phyloP scores from a whole-genome alignment of 2,329 filamentous ascomycete species.

The Paracoccidioides lutzii region DNA sequence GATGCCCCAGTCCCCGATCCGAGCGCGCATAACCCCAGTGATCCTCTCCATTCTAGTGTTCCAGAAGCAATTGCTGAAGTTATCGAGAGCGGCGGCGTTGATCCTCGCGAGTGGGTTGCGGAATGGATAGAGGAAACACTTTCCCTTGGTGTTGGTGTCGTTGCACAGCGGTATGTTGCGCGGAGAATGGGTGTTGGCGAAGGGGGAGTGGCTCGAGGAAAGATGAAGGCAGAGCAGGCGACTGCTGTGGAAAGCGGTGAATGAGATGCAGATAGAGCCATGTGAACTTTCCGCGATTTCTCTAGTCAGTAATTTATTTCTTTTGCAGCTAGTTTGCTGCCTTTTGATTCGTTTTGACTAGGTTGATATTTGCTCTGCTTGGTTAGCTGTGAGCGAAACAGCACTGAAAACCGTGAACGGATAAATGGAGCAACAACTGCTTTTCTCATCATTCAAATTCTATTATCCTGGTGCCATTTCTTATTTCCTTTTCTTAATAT shows the following conservation, averaged over 20 bases:
- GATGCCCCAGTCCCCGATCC: conserved; percentile 48
- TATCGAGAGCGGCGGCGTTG: conserved; percentile 59
- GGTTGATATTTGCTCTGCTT: neutral
- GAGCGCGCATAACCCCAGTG: conserved; percentile 26
- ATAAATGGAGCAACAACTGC: too few relatives aligned
- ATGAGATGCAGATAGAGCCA: conserved; percentile 48
- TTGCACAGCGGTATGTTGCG: conserved; percentile 91
- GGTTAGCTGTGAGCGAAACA: too few relatives aligned
- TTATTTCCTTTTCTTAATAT: too few relatives aligned
- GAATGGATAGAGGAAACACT: conserved; percentile 93
- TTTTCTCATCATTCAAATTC: too few relatives aligned
- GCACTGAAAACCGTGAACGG: too few relatives aligned
- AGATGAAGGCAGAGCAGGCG: conserved; percentile 39
- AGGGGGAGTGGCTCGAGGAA: conserved; percentile 49
- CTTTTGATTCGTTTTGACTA: neutral
- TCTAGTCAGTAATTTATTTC: neutral
- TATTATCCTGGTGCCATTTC: too few relatives aligned
- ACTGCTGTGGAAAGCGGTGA: conserved; percentile 45
- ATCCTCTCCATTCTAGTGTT: conserved; percentile 22
- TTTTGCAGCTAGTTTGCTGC: neutral
- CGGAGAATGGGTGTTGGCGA: conserved; percentile 92
- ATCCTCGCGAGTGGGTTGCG: conserved; percentile 91
- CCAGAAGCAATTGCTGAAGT: conserved; percentile 83
- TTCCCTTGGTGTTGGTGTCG: conserved; percentile 62
- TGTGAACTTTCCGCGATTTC: conserved; percentile 14